Conservation (phyloP, 2,329 filamentous ascomycete genomes). For the Fusarium penzigii region DNA sequence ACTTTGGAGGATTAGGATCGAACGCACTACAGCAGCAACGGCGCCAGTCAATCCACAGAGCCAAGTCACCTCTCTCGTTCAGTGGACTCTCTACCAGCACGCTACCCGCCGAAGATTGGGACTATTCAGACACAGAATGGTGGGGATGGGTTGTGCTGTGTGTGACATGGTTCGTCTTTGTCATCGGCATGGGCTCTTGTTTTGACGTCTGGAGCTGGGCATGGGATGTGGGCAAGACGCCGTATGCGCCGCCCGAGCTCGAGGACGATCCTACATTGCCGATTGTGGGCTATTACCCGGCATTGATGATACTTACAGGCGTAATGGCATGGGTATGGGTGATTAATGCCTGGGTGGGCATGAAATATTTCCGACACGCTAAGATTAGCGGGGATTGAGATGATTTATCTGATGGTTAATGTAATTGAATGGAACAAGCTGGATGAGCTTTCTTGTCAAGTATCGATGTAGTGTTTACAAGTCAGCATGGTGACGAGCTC, state of each 20-base stretch:
- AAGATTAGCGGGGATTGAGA: constrained; percentile 72
- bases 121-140: constrained; percentile 94
- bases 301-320: constrained; percentile 85
- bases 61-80: constrained; percentile 63
- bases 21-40: constrained; percentile 44
- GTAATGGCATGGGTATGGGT: constrained; percentile 99
- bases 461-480: too few relatives aligned
- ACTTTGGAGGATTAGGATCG: constrained; percentile 50
- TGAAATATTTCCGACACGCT: constrained; percentile 99
- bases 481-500: too few relatives aligned
- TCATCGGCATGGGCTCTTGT: constrained; percentile 94
- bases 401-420: neutral
- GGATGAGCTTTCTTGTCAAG: too few relatives aligned
- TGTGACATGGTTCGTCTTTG: constrained; percentile 94
- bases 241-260: constrained; percentile 90
- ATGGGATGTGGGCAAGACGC: constrained; percentile 96
- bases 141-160: constrained; percentile 95
- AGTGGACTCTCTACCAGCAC: constrained; percentile 52
- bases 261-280: constrained; percentile 94
- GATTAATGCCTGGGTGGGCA: constrained; percentile 93
- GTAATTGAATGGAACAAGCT: too few relatives aligned
- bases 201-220: constrained; percentile 97
- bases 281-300: constrained; percentile 96
- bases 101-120: constrained; percentile 65
- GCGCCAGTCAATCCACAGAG: constrained; percentile 48